Evolutionary conservation across 306 rosid genomes (phyloP).

Genomic region (Aeschynomene evenia): DNA sequence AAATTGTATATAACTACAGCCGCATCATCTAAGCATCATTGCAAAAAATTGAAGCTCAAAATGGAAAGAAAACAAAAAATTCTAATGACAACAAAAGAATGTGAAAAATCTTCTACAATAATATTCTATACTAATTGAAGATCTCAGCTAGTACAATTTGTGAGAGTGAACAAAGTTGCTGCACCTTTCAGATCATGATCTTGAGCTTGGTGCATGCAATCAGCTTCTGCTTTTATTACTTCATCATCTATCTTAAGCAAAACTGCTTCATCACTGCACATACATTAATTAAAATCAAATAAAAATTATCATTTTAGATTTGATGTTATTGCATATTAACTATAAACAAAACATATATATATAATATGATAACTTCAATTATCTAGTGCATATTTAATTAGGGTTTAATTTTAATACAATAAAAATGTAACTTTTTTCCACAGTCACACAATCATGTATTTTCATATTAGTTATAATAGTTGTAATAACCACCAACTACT

Average conservation of each 20-base stretch:
- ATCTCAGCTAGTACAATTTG: conserved; percentile 49
- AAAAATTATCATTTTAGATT: conserved; percentile 1
- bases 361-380: background rate
- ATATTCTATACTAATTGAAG: conserved; percentile 32
- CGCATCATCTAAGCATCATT: background rate
- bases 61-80: background rate
- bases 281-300: too few relatives aligned
- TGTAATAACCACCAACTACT: too few relatives aligned
- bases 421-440: too few relatives aligned
- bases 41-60: conserved; percentile 23
- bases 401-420: too few relatives aligned
- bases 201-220: conserved; percentile 45
- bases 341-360: background rate
- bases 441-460: too few relatives aligned
- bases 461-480: too few relatives aligned
- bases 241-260: conserved; percentile 45
- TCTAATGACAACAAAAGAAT: conserved; percentile 30
- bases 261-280: conserved; percentile 58
- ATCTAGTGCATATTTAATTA: background rate
- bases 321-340: background rate
- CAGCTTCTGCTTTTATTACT: conserved; percentile 44
- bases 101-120: conserved; percentile 25
- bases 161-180: conserved; percentile 61
- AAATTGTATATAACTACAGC: conserved; percentile 21
- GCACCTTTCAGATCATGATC: conserved; percentile 76